Evolutionary conservation across 805 yeast genomes (phyloP), one percentile per base, ranked within the genome.

Genomic region (Saccharomyces mikatae): DNA sequence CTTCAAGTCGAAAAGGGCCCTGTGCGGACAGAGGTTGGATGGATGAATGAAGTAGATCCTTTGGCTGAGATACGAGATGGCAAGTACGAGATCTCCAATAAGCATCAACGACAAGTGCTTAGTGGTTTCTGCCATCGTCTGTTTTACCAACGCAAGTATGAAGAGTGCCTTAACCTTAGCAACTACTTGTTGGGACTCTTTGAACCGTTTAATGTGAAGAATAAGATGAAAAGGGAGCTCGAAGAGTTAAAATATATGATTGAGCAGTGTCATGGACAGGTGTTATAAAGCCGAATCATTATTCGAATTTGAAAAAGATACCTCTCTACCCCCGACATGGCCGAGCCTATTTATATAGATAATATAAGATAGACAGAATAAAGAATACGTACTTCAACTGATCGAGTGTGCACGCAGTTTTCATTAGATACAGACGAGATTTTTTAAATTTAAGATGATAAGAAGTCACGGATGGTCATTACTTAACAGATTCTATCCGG

Each of bases 51-150:
- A 3, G 48, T 44, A 5, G 59, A 57, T 11, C 49, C 52, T 9
- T 30, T 36, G 28, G 46, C 24, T 10, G 46, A 55, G 13, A 31
- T 55, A 9, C 46, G 27, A 5, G 49, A 50, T 26, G 48, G 30
- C 14, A 47, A 50, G 24, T 47, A 48, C 14, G 55, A 62, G 4
- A 60, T 62, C n/a, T 64, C 71, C 4, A 52, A 61, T 0, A 87
- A 87, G 59, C 74, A 80, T 2, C 82, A 80, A 51, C 72, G 89
- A 51, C 82, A 77, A 14, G 73, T 72, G 48, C 63, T 86, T 29
- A 74, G 83, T 48, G 80, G 81, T 56, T 80, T 83, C 9, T 76
- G 87, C 31, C 90, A 87, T 58, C 71, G 82, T 56, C 76, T 82
- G 1, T 89, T 84, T 63, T 89, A 73, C 64, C 61, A 72, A 50